Evolutionary conservation across 805 yeast species (phyloP).

Genomic region (Alloascoidea hylecoeti): DNA sequence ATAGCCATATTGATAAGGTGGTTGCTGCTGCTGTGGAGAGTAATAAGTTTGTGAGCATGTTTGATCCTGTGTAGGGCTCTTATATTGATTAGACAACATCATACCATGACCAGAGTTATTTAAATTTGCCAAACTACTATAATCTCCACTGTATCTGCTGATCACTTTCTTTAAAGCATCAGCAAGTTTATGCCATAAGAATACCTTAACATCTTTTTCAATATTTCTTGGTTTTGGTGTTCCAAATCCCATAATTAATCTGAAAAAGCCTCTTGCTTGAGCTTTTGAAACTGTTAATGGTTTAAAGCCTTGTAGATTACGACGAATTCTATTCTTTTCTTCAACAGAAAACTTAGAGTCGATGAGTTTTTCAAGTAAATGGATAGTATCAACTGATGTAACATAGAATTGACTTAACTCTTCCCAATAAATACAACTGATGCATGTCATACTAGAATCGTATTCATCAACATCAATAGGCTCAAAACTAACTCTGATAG

Average conservation of each 20-base stretch:
- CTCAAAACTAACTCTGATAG: constrained; percentile 21
- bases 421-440: constrained; percentile 47
- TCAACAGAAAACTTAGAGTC: constrained; percentile 42
- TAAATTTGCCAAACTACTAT: too few relatives aligned
- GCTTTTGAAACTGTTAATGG: constrained; percentile 45
- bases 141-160: constrained; percentile 28
- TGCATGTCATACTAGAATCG: constrained; percentile 26
- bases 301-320: constrained; percentile 49
- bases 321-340: constrained; percentile 55
- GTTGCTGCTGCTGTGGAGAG: too few relatives aligned
- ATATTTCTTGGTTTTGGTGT: constrained; percentile 56
- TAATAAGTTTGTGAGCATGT: too few relatives aligned
- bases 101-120: too few relatives aligned
- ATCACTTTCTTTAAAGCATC: constrained; percentile 42
- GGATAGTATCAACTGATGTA: constrained; percentile 52
- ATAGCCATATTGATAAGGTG: too few relatives aligned
- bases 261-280: constrained; percentile 24
- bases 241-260: constrained; percentile 42
- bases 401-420: constrained; percentile 35
- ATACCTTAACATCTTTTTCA: constrained; percentile 58
- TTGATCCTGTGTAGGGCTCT: too few relatives aligned
- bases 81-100: too few relatives aligned
- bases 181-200: constrained; percentile 39
- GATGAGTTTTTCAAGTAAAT: constrained; percentile 40
- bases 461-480: constrained; percentile 23